These are phyloP conservation scores for Plasmodium billcollinsi DNA, from an alignment of 169 alveolate genomes.

Conservation along the genomic window DNA sequence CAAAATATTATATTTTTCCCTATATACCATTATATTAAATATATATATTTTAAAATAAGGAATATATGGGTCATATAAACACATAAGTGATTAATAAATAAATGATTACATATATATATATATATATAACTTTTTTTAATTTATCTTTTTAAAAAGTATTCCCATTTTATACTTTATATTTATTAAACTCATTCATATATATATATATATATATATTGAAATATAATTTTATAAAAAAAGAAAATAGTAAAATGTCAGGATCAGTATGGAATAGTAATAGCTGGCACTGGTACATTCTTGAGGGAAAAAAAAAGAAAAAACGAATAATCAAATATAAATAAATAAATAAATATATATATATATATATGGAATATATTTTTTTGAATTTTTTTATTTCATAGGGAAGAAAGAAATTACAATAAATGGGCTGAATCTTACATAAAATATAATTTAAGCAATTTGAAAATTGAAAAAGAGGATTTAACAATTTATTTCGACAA, in stretches of 20 bases:
- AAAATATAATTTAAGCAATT: slow-evolving; percentile 33
- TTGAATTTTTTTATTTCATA: neutral
- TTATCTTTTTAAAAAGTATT: too few species aligned
- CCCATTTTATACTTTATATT: too few species aligned
- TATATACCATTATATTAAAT: too few species aligned
- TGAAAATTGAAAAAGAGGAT: slow-evolving; percentile 33
- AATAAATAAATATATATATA: neutral
- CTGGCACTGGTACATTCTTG: slow-evolving; percentile 54
- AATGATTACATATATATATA: too few species aligned
- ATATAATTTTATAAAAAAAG: neutral
- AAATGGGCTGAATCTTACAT: slow-evolving; percentile 67
- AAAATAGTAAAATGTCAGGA: slow-evolving; percentile 30
- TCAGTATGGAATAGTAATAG: slow-evolving; percentile 65
- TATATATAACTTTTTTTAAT: too few species aligned
- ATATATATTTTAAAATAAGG: too few species aligned
- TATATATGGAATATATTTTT: neutral
- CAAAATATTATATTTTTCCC: too few species aligned
- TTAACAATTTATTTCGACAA: slow-evolving; percentile 32
- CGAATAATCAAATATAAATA: neutral
- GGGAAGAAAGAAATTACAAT: slow-evolving; percentile 66
- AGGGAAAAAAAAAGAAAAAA: neutral
- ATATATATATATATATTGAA: neutral
- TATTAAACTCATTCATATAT: too few species aligned
- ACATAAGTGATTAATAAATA: too few species aligned
- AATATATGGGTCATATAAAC: too few species aligned